Conservation (phyloP, 2,329 filamentous ascomycete genomes). For the Raffaelea deltoideospora region DNA sequence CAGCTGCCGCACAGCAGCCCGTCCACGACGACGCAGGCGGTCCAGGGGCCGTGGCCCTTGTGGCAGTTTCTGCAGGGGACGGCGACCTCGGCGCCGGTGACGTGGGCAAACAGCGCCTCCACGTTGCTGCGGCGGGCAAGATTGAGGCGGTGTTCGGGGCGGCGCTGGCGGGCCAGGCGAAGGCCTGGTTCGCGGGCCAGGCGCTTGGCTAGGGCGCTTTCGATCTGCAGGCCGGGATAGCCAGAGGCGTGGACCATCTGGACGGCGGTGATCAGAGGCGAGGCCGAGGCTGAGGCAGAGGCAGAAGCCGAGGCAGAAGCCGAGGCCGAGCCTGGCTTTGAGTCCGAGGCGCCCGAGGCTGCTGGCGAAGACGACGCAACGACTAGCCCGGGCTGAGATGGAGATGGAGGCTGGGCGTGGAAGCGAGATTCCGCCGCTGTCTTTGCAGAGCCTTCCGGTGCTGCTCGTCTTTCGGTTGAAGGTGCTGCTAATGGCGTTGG, state of each 20-base stretch:
- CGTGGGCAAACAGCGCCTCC: slow-evolving; percentile 42
- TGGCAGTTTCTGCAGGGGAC: slow-evolving; percentile 44
- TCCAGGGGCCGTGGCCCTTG: slow-evolving; percentile 46
- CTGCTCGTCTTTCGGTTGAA: not conserved
- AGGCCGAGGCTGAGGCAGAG: slow-evolving; percentile 8
- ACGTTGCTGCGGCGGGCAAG: slow-evolving; percentile 43
- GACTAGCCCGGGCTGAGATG: no score
- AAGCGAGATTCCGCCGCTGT: no score
- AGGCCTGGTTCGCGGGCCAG: slow-evolving; percentile 33
- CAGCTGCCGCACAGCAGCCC: slow-evolving; percentile 48
- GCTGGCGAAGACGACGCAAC: no score
- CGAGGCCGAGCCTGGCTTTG: not conserved
- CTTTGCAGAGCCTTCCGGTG: no score
- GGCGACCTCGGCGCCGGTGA: slow-evolving; percentile 32
- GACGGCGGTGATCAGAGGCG: slow-evolving; percentile 25
- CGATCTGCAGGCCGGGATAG: slow-evolving; percentile 30
- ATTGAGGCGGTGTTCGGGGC: slow-evolving; percentile 38
- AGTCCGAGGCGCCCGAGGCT: not conserved
- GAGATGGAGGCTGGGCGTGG: no score
- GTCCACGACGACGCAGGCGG: slow-evolving; percentile 39
- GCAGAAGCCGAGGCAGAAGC: not conserved
- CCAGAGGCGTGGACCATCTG: slow-evolving; percentile 31
- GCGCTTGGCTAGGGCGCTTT: slow-evolving; percentile 39
- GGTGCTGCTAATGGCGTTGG: not conserved
- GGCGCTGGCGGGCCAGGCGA: slow-evolving; percentile 35